Conservation (phyloP, 169 alveolate genomes). For the Eimeria sp. region DNA sequence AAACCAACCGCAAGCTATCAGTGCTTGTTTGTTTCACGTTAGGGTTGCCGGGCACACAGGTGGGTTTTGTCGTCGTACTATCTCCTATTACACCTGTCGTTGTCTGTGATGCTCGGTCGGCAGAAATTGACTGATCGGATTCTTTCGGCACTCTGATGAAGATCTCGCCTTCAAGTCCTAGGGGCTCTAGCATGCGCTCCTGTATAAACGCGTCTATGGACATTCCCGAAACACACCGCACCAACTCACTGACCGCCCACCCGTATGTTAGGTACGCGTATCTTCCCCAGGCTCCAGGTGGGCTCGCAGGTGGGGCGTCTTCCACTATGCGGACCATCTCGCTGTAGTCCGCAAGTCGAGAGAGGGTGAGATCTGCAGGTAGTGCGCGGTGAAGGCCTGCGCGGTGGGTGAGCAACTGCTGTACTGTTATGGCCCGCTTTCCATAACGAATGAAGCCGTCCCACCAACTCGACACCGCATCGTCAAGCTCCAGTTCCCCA, state of each 20-base stretch:
- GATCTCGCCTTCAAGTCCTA: constrained; percentile 64
- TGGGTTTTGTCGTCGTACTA: background rate
- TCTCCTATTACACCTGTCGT: background rate
- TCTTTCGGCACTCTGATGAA: constrained; percentile 77
- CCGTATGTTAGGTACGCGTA: constrained; percentile 84
- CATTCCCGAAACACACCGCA: constrained; percentile 74
- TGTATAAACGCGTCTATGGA: constrained; percentile 70
- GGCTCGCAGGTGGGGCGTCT: constrained; percentile 80
- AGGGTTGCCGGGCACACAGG: constrained; percentile 34
- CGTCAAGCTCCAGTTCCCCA: constrained; percentile 85
- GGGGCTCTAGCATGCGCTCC: constrained; percentile 62
- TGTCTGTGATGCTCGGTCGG: constrained; percentile 22
- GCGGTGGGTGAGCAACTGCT: constrained; percentile 86
- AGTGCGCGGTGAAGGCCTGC: constrained; percentile 87
- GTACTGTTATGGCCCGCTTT: constrained; percentile 86
- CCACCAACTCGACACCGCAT: constrained; percentile 88
- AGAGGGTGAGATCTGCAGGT: constrained; percentile 85
- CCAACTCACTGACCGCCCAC: constrained; percentile 84
- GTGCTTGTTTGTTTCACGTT: background rate
- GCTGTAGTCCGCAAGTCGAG: constrained; percentile 81
- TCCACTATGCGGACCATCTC: constrained; percentile 85
- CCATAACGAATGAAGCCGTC: constrained; percentile 90
- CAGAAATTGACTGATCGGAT: constrained; percentile 1
- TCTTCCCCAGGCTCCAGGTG: constrained; percentile 76
- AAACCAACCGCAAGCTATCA: constrained; percentile 17